A percentile compares a stretch with the other conserved stretches of the same genome.
These are phyloP conservation scores for Blastocystis sp. DNA, from an alignment of 352 stramenopile species.

Conservation along the genomic window DNA sequence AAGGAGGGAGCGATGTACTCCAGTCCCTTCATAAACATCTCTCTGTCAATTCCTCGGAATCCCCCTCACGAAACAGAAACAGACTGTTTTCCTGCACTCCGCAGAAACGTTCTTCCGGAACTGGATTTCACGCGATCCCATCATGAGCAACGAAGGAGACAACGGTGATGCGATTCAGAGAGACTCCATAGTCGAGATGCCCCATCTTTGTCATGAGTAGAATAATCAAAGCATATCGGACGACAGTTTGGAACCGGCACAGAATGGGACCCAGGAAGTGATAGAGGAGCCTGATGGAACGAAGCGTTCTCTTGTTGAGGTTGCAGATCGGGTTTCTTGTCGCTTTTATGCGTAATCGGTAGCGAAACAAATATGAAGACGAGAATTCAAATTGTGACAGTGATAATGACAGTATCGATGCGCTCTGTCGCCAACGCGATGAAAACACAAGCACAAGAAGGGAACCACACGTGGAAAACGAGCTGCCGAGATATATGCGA, in stretches of 20 bases:
- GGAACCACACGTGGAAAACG: no score
- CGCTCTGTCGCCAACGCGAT: background rate
- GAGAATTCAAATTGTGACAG: slow-evolving; percentile 18
- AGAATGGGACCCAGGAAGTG: background rate
- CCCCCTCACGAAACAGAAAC: no score
- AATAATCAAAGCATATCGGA: background rate
- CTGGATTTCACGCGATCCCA: background rate
- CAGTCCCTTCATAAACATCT: background rate
- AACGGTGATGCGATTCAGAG: background rate
- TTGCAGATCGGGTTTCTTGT: background rate
- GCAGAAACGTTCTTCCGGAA: background rate
- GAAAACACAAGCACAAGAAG: no score
- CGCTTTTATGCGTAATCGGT: background rate
- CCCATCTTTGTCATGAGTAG: background rate
- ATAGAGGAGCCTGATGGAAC: background rate
- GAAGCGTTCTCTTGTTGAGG: background rate
- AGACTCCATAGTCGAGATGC: background rate
- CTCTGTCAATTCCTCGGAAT: no score
- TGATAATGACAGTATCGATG: slow-evolving; percentile 63
- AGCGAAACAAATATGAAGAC: background rate
- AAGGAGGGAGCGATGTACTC: background rate
- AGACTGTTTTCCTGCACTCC: no score
- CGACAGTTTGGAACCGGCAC: background rate
- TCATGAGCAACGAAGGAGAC: background rate
- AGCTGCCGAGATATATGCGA: slow-evolving; percentile 37